Percentiles rank a stretch among this genome's conserved stretches.
Evolutionary conservation across 2,329 filamentous ascomycete genomes (phyloP).

Genomic region (Colletotrichum sp.): DNA sequence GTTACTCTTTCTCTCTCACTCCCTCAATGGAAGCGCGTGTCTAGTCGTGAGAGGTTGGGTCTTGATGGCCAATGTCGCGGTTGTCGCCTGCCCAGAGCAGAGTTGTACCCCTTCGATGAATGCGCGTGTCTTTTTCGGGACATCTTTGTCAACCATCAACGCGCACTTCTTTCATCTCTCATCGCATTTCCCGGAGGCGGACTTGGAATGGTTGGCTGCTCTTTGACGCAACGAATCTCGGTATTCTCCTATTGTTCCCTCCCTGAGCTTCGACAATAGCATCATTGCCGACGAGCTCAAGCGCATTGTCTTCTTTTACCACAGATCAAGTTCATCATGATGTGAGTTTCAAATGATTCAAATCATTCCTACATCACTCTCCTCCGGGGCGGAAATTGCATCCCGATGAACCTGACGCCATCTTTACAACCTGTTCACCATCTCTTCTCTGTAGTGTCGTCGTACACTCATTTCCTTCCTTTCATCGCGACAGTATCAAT

Average conservation of each 20-base stretch:
- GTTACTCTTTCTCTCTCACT: neutral
- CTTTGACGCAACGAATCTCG: neutral
- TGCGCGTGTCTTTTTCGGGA: neutral
- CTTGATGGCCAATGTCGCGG: too few species aligned
- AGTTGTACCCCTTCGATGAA: too few species aligned
- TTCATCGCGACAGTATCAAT: neutral
- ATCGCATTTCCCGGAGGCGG: neutral
- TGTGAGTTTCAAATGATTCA: fast-evolving
- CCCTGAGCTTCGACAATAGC: neutral
- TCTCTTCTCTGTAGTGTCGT: neutral
- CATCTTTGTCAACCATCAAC: neutral
- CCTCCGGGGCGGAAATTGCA: too few species aligned
- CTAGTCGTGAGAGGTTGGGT: too few species aligned
- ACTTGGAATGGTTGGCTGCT: neutral
- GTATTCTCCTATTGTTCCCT: neutral
- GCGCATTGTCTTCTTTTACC: fast-evolving
- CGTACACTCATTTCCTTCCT: neutral
- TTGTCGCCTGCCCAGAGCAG: too few species aligned
- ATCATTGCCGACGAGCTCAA: neutral
- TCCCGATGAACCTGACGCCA: neutral
- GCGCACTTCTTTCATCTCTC: neutral
- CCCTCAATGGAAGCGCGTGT: neutral
- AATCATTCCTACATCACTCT: neutral
- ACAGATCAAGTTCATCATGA: neutral
- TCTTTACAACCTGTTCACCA: fast-evolving